A percentile compares a stretch with the other conserved stretches of the same genome.
phyloP scores from a whole-genome alignment of 768 basidiomycete genomes.

The Auricularia sp. region DNA sequence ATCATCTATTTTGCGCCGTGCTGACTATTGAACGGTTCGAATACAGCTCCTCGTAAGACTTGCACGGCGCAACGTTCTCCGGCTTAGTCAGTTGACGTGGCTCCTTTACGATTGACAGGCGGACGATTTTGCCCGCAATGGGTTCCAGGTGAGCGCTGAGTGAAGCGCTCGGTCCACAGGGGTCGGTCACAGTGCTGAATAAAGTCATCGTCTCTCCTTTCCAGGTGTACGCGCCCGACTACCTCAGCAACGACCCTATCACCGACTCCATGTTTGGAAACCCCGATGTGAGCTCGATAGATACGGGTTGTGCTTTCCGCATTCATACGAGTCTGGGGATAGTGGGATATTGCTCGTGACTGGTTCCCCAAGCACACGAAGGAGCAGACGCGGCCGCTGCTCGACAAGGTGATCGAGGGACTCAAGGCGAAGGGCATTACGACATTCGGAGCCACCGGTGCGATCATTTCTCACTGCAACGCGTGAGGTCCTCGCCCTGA shows the following conservation, averaged over 20 bases:
- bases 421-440: constrained; percentile 53
- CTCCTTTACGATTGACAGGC: constrained; percentile 16
- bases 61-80: no score
- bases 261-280: constrained; percentile 15
- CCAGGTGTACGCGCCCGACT: constrained; percentile 27
- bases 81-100: no score
- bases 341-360: constrained; percentile 26
- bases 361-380: constrained; percentile 38
- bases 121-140: constrained; percentile 35
- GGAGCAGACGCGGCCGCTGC: constrained; percentile 32
- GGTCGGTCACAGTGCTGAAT: background rate
- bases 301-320: background rate
- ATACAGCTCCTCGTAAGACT: constrained; percentile 19
- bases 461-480: constrained; percentile 30
- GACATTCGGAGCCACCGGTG: constrained; percentile 38
- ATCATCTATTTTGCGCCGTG: background rate
- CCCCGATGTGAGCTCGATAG: background rate
- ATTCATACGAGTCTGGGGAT: constrained; percentile 3
- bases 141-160: constrained; percentile 21
- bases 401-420: constrained; percentile 47
- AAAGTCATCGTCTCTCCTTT: constrained; percentile 26
- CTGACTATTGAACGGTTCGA: no score
- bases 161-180: no score
- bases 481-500: background rate
- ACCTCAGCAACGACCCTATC: constrained; percentile 27